Percentiles rank a stretch among this genome's conserved stretches.
Evolutionary conservation across 2,329 filamentous ascomycete genomes (phyloP).

Genomic region (Raffaelea deltoideospora): DNA sequence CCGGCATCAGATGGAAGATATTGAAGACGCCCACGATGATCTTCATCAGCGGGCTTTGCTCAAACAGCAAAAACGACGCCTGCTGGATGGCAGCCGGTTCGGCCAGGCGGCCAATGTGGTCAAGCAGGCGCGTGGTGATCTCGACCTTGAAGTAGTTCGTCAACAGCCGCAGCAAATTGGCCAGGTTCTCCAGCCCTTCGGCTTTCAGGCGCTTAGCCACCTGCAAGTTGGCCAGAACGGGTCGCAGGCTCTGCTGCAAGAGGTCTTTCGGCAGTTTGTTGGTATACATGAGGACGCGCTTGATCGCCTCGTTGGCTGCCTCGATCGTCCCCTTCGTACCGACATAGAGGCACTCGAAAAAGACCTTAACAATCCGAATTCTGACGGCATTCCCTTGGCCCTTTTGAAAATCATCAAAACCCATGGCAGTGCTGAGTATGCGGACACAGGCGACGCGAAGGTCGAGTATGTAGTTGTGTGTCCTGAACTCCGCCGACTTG

Average conservation of each 20-base stretch:
- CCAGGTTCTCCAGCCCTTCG: conserved; percentile 80
- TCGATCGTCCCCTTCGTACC: conserved; percentile 86
- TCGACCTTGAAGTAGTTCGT: conserved; percentile 99
- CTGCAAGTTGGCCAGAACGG: conserved; percentile 91
- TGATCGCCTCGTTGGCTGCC: conserved; percentile 80
- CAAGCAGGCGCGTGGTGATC: conserved; percentile 81
- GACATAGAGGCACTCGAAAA: conserved; percentile 95
- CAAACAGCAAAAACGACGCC: conserved; percentile 86
- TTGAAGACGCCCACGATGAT: conserved; percentile 90
- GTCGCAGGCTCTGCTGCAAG: conserved; percentile 81
- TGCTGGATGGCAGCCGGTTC: conserved; percentile 69
- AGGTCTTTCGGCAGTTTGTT: conserved; percentile 91
- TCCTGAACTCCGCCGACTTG: conserved; percentile 89
- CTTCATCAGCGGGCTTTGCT: conserved; percentile 86
- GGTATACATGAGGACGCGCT: conserved; percentile 72
- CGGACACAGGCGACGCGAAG: conserved; percentile 87
- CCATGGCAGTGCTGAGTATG: conserved; percentile 83
- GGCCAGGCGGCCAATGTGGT: conserved; percentile 84
- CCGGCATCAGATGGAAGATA: conserved; percentile 89
- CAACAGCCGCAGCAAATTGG: conserved; percentile 73
- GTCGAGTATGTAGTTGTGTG: conserved; percentile 86
- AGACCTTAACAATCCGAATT: conserved; percentile 73
- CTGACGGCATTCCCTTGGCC: conserved; percentile 51
- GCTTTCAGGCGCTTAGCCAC: conserved; percentile 83
- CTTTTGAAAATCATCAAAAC: conserved; percentile 80